phyloP scores from a whole-genome alignment of 805 yeast genomes.

The Monosporozyma siamensis region DNA sequence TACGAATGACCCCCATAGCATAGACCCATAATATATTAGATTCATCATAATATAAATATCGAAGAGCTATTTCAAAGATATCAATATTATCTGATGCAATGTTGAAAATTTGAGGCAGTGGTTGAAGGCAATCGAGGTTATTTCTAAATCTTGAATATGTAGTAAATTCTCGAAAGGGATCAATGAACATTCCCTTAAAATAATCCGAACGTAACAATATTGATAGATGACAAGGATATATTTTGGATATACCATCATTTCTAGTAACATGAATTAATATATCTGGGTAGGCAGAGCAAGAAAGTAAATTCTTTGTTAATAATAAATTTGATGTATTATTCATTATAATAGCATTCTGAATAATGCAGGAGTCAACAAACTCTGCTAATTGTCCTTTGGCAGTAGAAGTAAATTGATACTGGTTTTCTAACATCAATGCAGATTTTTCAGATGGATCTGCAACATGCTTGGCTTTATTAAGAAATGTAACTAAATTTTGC shows the following conservation, averaged over 20 bases:
- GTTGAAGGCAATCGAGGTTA: neutral
- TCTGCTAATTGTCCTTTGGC: constrained; percentile 21
- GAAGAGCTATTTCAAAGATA: constrained; percentile 43
- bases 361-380: constrained; percentile 20
- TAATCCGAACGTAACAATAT: constrained; percentile 54
- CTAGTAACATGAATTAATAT: constrained; percentile 33
- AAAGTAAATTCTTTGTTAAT: neutral
- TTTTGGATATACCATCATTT: constrained; percentile 22
- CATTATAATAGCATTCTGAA: constrained; percentile 6
- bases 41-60: constrained; percentile 53
- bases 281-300: constrained; percentile 35
- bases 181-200: constrained; percentile 52
- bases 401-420: constrained; percentile 23
- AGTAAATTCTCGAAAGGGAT: constrained; percentile 35
- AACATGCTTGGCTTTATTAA: constrained; percentile 25
- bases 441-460: constrained; percentile 27
- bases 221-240: constrained; percentile 58
- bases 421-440: constrained; percentile 28
- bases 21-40: constrained; percentile 40
- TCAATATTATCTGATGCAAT: constrained; percentile 20
- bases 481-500: constrained; percentile 31
- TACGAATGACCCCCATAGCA: constrained; percentile 47
- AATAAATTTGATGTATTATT: neutral
- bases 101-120: constrained; percentile 19
- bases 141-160: constrained; percentile 2